These are phyloP conservation scores for Candida sithepensis DNA, from an alignment of 805 yeast species.

Conservation along the genomic window DNA sequence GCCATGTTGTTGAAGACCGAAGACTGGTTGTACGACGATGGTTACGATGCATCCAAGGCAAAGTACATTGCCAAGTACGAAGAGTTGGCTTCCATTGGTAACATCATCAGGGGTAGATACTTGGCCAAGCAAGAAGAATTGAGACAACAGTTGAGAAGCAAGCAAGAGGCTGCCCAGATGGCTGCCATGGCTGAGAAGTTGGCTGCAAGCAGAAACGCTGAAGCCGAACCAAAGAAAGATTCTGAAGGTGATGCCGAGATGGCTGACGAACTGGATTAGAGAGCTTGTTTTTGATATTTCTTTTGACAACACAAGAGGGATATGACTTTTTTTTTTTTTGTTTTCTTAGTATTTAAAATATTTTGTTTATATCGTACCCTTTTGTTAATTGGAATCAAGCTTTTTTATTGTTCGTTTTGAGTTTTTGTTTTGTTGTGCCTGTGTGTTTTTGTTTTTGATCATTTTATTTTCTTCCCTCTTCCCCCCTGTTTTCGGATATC, in stretches of 20 bases:
- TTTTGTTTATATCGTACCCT: too few relatives aligned
- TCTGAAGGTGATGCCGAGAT: slow-evolving; percentile 35
- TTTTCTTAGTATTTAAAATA: too few relatives aligned
- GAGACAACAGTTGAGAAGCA: slow-evolving; percentile 81
- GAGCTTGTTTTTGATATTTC: neutral
- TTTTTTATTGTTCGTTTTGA: too few relatives aligned
- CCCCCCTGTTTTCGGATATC: neutral
- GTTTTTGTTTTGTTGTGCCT: neutral
- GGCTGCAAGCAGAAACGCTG: slow-evolving; percentile 69
- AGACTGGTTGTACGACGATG: slow-evolving; percentile 98
- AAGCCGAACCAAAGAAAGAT: slow-evolving; percentile 34
- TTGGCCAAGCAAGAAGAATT: slow-evolving; percentile 92
- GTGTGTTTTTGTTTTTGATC: neutral
- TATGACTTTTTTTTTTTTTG: too few relatives aligned
- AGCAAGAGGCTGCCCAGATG: slow-evolving; percentile 83
- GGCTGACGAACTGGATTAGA: slow-evolving; percentile 26
- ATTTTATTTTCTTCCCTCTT: neutral
- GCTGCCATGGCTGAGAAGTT: slow-evolving; percentile 79
- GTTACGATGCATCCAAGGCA: slow-evolving; percentile 94
- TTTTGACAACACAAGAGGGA: too few relatives aligned
- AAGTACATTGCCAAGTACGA: slow-evolving; percentile 97
- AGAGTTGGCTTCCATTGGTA: slow-evolving; percentile 92
- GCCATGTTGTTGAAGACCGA: slow-evolving; percentile 80
- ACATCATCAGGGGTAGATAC: slow-evolving; percentile 93
- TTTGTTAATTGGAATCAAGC: too few relatives aligned